Base-by-base conservation (phyloP, 768 basidiomycete genomes). In the Lentinula sp. region DNA sequence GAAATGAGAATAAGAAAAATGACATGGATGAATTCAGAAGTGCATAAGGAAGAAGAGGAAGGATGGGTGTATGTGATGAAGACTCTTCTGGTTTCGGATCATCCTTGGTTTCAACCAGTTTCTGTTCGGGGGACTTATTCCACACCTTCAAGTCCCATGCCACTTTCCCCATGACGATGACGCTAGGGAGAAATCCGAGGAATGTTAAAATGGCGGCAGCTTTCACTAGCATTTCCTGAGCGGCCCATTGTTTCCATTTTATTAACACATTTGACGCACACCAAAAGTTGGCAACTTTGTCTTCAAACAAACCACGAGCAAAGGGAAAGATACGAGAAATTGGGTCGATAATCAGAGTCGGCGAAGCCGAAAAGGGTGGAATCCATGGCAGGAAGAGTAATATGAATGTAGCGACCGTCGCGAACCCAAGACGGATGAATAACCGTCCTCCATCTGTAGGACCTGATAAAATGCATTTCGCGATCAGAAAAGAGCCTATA, bases 241-340 rank as follows among this genome's bases (percentile, higher is more conserved):
- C 70, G 5, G 81, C 77, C 76, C 78, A 83, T 32, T 72, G 71
- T 53, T 82, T 85, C 89, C 95, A 97, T 70, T 96, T 97, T 74
- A 98, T 71, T 13, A 90, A 73, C 28, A 95, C 87, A 69, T 98
- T 93, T 16, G 88, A 85, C 35, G 93, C 91, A 71, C 95, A 97
- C 95, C 95, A 98, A 69, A 96, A 92, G 70, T 98, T 98, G 43
- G 95, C 93, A 23, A 98, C 95, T 69, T 96, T 95, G 75, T 96
- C 93, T 69, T 96, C 94, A 67, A 95, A 95, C 2, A 95, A 77
- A 13, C 95, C 95, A 32, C 95, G 86, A 5, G 83, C 80, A 70
- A 98, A 93, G 0, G 95, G 95, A 70, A 98, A 98, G 59, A 97
- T 93, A 5, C 95, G 86, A 13, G 76, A 76, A 50, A 95, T 76